phyloP scores from a whole-genome alignment of 2,329 filamentous ascomycete species.

The Hypoxylon sp. region DNA sequence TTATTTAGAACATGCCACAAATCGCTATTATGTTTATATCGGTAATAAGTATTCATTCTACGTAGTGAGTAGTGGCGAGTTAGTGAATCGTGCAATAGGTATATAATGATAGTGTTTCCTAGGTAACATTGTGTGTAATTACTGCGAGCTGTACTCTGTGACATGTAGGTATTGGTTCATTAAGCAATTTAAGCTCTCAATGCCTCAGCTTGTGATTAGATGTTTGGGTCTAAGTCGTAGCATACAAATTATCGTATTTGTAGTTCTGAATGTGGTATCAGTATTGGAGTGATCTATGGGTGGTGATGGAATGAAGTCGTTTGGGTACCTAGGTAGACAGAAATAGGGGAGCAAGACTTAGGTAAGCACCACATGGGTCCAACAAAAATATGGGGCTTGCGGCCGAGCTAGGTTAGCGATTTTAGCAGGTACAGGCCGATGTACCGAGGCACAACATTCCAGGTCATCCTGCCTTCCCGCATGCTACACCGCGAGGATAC shows the following conservation, averaged over 20 bases:
- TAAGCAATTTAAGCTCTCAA: not conserved
- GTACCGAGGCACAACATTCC: slow-evolving; percentile 33
- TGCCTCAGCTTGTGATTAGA: not conserved
- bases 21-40: not conserved
- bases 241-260: not conserved
- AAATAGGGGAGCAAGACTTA: not conserved
- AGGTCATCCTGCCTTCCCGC: slow-evolving; percentile 32
- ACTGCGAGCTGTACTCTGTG: not conserved
- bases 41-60: not conserved
- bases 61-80: not conserved
- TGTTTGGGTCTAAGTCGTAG: not conserved
- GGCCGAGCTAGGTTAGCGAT: not conserved
- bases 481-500: slow-evolving; percentile 28
- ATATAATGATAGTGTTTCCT: not conserved
- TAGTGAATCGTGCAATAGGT: not conserved
- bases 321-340: not conserved
- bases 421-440: slow-evolving; percentile 24
- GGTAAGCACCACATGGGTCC: not conserved
- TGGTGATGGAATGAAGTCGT: not conserved
- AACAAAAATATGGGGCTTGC: not conserved
- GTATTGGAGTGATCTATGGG: not conserved
- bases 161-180: not conserved
- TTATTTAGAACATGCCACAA: too few species aligned
- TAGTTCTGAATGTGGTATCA: not conserved
- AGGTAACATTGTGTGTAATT: not conserved